Percentiles rank a stretch among this genome's conserved stretches.
Evolutionary conservation across 1,139 yeast genomes (phyloP).

Genomic region (Eremothecium sinecaudum): DNA sequence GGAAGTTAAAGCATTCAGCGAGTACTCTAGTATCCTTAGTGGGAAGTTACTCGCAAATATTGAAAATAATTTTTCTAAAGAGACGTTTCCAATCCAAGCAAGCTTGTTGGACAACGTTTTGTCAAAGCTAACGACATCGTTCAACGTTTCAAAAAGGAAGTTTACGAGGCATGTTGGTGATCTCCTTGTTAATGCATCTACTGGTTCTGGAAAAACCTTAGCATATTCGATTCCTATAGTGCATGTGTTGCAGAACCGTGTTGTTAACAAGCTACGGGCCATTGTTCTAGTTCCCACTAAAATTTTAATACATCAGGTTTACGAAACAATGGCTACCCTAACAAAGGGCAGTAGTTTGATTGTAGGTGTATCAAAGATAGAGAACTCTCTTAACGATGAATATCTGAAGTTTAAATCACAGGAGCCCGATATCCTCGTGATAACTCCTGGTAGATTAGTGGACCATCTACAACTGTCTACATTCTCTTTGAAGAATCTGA

Average conservation of each 20-base stretch:
- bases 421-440: slow-evolving; percentile 70
- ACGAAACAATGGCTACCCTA: slow-evolving; percentile 49
- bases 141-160: slow-evolving; percentile 28
- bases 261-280: slow-evolving; percentile 68
- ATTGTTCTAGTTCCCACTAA: slow-evolving; percentile 81
- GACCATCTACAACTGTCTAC: slow-evolving; percentile 57
- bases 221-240: slow-evolving; percentile 82
- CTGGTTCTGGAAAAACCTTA: slow-evolving; percentile 94
- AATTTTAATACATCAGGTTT: slow-evolving; percentile 78
- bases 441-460: slow-evolving; percentile 91
- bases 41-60: slow-evolving; percentile 23
- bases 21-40: slow-evolving; percentile 16
- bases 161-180: slow-evolving; percentile 46
- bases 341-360: slow-evolving; percentile 61
- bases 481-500: slow-evolving; percentile 40
- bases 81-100: slow-evolving; percentile 30
- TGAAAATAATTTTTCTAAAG: slow-evolving; percentile 18
- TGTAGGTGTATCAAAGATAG: slow-evolving; percentile 48
- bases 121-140: slow-evolving; percentile 21
- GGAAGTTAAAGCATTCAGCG: slow-evolving; percentile 21
- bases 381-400: slow-evolving; percentile 61
- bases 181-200: slow-evolving; percentile 80
- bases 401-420: slow-evolving; percentile 37
- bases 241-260: slow-evolving; percentile 51
- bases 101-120: slow-evolving; percentile 22